Conservation (phyloP, 768 basidiomycete genomes). For the Leucocoprinus leucothites region DNA sequence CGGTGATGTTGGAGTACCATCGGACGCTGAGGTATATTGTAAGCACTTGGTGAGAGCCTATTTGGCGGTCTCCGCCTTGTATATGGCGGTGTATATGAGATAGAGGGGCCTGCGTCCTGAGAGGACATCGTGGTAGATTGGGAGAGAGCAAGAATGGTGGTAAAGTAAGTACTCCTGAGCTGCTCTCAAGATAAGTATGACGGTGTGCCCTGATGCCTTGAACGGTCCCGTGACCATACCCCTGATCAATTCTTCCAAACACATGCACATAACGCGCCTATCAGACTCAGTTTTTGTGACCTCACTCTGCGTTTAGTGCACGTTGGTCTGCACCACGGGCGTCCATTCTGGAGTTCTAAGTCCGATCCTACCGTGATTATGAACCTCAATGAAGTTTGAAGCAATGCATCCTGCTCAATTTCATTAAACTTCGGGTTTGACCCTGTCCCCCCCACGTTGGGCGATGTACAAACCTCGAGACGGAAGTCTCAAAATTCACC, state of each 20-base stretch:
- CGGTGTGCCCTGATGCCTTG: not conserved
- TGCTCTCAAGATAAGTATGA: not conserved
- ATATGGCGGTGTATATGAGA: not conserved
- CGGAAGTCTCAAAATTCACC: too few species aligned
- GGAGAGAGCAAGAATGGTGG: not conserved
- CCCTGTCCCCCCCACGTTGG: too few species aligned
- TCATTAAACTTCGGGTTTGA: not conserved
- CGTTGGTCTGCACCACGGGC: not conserved
- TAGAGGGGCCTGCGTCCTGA: not conserved
- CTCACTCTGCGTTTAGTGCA: not conserved
- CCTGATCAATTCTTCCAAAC: conserved; percentile 1
- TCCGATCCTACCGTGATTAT: too few species aligned
- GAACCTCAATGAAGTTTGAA: not conserved
- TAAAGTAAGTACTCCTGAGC: conserved; percentile 9
- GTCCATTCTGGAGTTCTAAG: not conserved
- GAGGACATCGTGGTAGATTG: not conserved
- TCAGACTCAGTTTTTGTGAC: not conserved
- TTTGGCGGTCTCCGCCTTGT: not conserved
- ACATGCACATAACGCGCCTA: conserved; percentile 6
- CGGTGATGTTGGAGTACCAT: conserved; percentile 6
- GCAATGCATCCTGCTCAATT: not conserved
- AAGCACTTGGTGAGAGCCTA: not conserved
- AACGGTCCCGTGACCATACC: conserved; percentile 9
- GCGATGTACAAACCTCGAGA: too few species aligned
- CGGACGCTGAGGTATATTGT: not conserved